Evolutionary conservation across 2,329 filamentous ascomycete species (phyloP).

Genomic region (Hyphodiscus sp.): DNA sequence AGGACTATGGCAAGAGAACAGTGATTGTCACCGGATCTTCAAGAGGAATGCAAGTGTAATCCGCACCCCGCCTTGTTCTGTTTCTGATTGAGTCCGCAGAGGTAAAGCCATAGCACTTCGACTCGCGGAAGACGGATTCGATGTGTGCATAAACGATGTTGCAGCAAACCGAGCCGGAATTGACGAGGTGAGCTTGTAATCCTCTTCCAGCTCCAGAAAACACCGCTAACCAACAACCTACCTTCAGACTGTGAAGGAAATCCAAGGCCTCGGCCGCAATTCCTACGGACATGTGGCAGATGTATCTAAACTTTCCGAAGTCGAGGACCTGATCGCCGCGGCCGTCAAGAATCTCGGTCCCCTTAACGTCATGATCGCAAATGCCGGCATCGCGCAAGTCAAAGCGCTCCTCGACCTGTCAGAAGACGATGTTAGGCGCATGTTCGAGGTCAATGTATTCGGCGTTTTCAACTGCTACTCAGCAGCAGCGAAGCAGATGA

Average conservation of each 20-base stretch:
- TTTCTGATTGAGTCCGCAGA: constrained; percentile 30
- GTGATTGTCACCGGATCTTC: constrained; percentile 36
- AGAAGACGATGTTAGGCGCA: constrained; percentile 32
- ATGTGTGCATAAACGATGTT: constrained; percentile 60
- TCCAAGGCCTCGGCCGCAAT: constrained; percentile 44
- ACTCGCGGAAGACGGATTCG: constrained; percentile 58
- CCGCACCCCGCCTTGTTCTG: constrained; percentile 13
- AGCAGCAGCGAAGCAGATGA: constrained; percentile 58
- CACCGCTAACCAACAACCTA: neutral
- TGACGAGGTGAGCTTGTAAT: constrained; percentile 36
- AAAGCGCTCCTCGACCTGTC: constrained; percentile 23
- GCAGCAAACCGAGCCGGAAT: constrained; percentile 44
- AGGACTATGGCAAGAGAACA: constrained; percentile 27
- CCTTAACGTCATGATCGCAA: constrained; percentile 28
- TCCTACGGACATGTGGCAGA: constrained; percentile 52
- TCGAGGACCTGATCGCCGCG: constrained; percentile 24
- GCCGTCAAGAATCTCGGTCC: constrained; percentile 22
- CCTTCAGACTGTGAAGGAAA: constrained; percentile 40
- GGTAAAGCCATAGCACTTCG: constrained; percentile 58
- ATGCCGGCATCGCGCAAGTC: constrained; percentile 27
- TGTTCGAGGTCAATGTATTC: constrained; percentile 60
- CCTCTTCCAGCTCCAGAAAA: neutral
- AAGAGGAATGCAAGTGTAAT: constrained; percentile 33
- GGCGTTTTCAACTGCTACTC: constrained; percentile 61
- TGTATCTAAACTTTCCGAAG: constrained; percentile 37